Evolutionary conservation across 805 yeast species (phyloP), one percentile per base, ranked within the genome.

Genomic region (Lachancea sp.): DNA sequence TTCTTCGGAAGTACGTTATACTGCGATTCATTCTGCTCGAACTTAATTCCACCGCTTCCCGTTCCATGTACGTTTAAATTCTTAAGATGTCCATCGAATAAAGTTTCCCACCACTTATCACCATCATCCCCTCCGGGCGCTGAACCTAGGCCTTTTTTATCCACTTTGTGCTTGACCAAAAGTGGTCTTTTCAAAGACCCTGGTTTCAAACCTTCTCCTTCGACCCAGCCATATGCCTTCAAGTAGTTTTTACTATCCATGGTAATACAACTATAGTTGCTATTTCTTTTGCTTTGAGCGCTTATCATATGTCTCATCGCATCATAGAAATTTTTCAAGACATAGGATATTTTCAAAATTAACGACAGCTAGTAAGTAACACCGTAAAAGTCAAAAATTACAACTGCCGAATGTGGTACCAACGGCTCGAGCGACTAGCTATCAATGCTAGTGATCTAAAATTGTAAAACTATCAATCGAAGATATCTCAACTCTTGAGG

Each of bases 61-160:
- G 39, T 50, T 12, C 43, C 45, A 16, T 48, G 60, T 6, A 86
- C 85, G 43, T 84, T 87, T 37, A 92, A 60, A 7, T 77, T 74
- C 55, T 86, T 85, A 48, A 90, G 70, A 49, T 88, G 96, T 1
- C 96, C 96, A 61, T 90, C 97, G 65, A 92, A 92, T 33, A 90
- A 69, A 48, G 85, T 73, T 50, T 90, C 98, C 98, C 98, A 90
- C 98, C 98, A 90, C 34, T 86, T 82, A 48, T 85, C 95, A 12
- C 80, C 75, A 49, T 86, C 92, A 38, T 78, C 80, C 8, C 69
- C 66, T 18, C 74, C 72, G 34, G 69, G 65, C 19, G 76, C 79
- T 56, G 83, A 81, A 0, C 98, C 98, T 19, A 90, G 70, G 8
- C 98, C 98, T 56, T 87, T 88, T 43, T 78, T 80, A 56, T 90